Evolutionary conservation across 257 asterid genomes (phyloP).

Genomic region (Solanum neorickii): DNA sequence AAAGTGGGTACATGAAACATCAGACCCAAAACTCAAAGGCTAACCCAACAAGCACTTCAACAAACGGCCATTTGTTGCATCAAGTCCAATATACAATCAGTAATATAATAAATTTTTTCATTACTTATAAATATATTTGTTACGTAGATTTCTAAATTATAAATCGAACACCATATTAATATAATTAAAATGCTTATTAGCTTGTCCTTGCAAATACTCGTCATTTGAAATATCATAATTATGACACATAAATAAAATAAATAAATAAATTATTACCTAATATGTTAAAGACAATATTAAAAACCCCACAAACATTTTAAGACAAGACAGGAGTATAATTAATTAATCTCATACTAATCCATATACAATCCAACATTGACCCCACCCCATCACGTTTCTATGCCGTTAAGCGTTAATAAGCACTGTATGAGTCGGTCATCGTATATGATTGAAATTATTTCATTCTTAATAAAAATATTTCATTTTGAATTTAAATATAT

Average conservation of each 20-base stretch:
- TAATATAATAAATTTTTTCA: not conserved
- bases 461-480: no score
- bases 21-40: not conserved
- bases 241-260: not conserved
- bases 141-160: no score
- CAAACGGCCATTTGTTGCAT: not conserved
- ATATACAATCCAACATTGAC: not conserved
- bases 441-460: accelerated
- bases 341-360: not conserved
- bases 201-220: not conserved
- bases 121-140: not conserved
- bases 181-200: not conserved
- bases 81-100: not conserved
- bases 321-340: not conserved
- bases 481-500: accelerated
- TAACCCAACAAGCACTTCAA: not conserved
- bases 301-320: not conserved
- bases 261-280: not conserved
- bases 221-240: not conserved
- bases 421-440: no score
- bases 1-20: not conserved
- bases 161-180: no score
- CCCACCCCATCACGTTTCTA: not conserved
- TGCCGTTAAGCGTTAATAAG: not conserved
- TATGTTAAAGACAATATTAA: not conserved